Evolutionary conservation across 2,329 filamentous ascomycete species (phyloP), one percentile per base, ranked within the genome.

Genomic region (Dothiorella sarmentorum): DNA sequence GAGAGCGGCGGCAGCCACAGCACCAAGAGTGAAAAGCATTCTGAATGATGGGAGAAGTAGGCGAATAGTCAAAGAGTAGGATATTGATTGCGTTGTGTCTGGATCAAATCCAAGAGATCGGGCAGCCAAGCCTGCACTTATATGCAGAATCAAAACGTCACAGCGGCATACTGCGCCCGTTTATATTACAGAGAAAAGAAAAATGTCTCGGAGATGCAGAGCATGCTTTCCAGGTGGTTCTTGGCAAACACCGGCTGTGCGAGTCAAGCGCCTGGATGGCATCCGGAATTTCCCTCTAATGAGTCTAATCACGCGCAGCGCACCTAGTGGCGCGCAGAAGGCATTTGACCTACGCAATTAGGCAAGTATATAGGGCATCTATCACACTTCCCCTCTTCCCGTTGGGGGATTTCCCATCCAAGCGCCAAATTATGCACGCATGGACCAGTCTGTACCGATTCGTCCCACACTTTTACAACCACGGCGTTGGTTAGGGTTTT

Each of bases 241-340:
- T 52, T 37, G 47, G 31, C 47, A 37, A 26, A n/a, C n/a, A 20
- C n/a, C n/a, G 11, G 27, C 13, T 10, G 11, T 13, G 22, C 49
- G 49, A 53, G 33, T 53, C 49, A 53, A 53, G 49, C 33, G 33
- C 49, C 35, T 15, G 24, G n/a, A n/a, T n/a, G n/a, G n/a, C n/a
- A n/a, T n/a, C n/a, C n/a, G n/a, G n/a, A n/a, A 11, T 38, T 27
- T 29, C 49, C 37, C 35, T 18, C n/a, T n/a, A n/a, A n/a, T n/a
- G n/a, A n/a, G n/a, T n/a, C n/a, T n/a, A n/a, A 53, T 53, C 49
- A 53, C 49, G 49, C 49, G 49, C 49, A 53, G 35, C 47, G 7
- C 6, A 15, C 29, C 13, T 22, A 29, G 22, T 15, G 22, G 49
- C 24, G 35, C 43, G 13, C 43, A 35, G 10, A 26, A 38, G 35